Conservation (phyloP, 371 early-diverging fungal species). For the Mortierella sp. region DNA sequence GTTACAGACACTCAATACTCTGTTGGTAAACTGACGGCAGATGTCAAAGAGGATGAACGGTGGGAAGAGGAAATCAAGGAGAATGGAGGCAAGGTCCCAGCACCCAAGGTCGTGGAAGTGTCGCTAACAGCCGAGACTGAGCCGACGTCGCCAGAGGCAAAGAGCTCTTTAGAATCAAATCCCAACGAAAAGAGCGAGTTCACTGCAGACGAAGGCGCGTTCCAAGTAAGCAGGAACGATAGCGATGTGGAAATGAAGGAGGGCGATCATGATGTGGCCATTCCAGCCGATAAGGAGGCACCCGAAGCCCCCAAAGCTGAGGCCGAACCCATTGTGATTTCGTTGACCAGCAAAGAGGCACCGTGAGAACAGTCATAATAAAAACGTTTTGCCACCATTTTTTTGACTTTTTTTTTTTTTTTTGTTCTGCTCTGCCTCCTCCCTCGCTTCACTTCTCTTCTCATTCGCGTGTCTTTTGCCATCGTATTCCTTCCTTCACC, state of each 20-base stretch:
- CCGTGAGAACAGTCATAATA: background rate
- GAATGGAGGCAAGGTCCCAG: slow-evolving; percentile 32
- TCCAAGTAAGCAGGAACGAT: background rate
- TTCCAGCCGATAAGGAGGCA: background rate
- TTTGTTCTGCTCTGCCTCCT: background rate
- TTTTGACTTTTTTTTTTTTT: slow-evolving; percentile 1
- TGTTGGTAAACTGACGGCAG: slow-evolving; percentile 4
- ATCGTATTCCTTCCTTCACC: background rate
- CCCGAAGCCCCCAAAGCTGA: background rate
- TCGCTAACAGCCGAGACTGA: background rate
- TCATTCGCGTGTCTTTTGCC: no score
- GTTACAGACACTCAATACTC: slow-evolving; percentile 2
- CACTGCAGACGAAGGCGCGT: background rate
- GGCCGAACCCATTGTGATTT: slow-evolving; percentile 15
- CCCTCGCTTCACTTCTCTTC: no score
- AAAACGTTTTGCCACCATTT: slow-evolving; percentile 43
- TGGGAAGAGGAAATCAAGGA: slow-evolving; percentile 19
- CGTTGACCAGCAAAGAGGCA: slow-evolving; percentile 5
- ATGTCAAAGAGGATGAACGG: slow-evolving; percentile 19
- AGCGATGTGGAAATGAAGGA: slow-evolving; percentile 19
- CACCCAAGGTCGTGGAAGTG: background rate
- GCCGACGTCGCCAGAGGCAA: background rate
- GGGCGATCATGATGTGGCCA: background rate
- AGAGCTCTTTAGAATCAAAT: background rate
- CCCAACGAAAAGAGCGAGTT: no score